These are phyloP conservation scores for Septoria petroselini DNA, from an alignment of 2,329 filamentous ascomycete genomes.

Conservation along the genomic window DNA sequence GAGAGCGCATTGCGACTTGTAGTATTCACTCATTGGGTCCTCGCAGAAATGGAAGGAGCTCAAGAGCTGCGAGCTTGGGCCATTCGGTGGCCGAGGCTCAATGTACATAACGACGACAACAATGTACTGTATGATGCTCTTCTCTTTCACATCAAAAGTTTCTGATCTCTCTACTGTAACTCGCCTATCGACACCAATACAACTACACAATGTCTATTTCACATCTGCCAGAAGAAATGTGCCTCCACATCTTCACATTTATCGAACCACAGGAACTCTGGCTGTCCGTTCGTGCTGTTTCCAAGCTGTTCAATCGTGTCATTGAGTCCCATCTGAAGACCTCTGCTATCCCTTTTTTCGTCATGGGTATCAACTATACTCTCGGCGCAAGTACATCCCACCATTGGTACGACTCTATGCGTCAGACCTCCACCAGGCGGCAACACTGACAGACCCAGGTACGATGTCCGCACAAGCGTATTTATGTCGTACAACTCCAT, in stretches of 20 bases:
- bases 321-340: constrained; percentile 21
- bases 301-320: constrained; percentile 16
- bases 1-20: constrained; percentile 15
- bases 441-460: neutral
- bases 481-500: constrained; percentile 23
- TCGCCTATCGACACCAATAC: too few species aligned
- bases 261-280: constrained; percentile 25
- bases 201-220: neutral
- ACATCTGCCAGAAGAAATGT: constrained; percentile 27
- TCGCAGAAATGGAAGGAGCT: constrained; percentile 14
- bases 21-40: neutral
- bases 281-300: constrained; percentile 19
- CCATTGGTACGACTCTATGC: constrained; percentile 26
- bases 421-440: too few species aligned
- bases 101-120: neutral
- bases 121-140: neutral
- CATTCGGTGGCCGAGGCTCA: neutral
- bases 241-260: constrained; percentile 27
- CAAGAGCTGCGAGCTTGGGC: constrained; percentile 8
- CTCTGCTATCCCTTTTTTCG: constrained; percentile 17
- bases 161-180: too few species aligned
- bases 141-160: neutral
- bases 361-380: constrained; percentile 22
- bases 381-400: constrained; percentile 23
- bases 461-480: constrained; percentile 20